A percentile compares a stretch with the other conserved stretches of the same genome.
Evolutionary conservation across 2,329 filamentous ascomycete genomes (phyloP).

Genomic region (Metarhizium album): DNA sequence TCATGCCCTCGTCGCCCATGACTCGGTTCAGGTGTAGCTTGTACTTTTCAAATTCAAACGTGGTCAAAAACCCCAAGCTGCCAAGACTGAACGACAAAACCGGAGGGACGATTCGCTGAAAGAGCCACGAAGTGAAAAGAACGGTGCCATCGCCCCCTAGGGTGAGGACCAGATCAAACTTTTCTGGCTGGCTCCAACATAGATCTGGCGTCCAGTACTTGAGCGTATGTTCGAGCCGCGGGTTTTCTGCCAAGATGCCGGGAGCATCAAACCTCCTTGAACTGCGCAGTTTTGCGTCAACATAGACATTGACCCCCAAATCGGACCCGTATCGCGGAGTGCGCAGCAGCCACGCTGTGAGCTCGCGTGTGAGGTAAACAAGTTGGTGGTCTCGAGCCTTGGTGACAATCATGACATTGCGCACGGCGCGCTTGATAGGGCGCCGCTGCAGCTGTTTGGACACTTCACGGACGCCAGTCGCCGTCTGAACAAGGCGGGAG

Average conservation of each 20-base stretch:
- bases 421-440: conserved; percentile 83
- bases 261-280: conserved; percentile 80
- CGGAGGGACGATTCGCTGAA: conserved; percentile 77
- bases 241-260: conserved; percentile 61
- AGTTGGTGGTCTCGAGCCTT: conserved; percentile 94
- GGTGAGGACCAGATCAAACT: conserved; percentile 87
- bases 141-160: conserved; percentile 82
- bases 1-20: conserved; percentile 93
- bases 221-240: conserved; percentile 71
- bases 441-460: conserved; percentile 88
- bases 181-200: conserved; percentile 87
- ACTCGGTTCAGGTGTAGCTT: conserved; percentile 76
- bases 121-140: conserved; percentile 83
- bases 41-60: conserved; percentile 79
- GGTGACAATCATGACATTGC: conserved; percentile 96
- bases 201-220: conserved; percentile 95
- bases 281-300: conserved; percentile 86
- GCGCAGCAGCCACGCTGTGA: conserved; percentile 76
- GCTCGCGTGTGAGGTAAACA: conserved; percentile 77
- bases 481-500: conserved; percentile 87
- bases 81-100: conserved; percentile 77
- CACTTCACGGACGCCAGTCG: conserved; percentile 87
- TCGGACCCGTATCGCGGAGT: conserved; percentile 85
- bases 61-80: conserved; percentile 79
- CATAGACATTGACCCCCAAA: conserved; percentile 91